These are phyloP conservation scores for Fonsecaea multimorphosa DNA, from an alignment of 2,329 filamentous ascomycete species.

Conservation along the genomic window DNA sequence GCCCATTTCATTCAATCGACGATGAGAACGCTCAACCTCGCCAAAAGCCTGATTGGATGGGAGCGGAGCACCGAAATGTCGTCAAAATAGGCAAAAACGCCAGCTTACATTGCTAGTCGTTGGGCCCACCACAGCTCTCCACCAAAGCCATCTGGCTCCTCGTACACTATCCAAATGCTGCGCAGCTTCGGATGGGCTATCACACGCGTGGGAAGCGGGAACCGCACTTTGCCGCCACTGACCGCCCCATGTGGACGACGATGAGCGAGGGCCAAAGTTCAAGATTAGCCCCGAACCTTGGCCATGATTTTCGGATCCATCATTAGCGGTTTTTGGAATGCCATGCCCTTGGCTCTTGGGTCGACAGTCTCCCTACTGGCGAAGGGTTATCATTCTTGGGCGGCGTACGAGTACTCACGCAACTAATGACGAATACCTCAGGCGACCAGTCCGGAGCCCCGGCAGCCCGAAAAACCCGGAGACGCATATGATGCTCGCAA, in stretches of 20 bases:
- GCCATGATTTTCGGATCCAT: constrained; percentile 15
- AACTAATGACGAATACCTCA: neutral
- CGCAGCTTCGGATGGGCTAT: neutral
- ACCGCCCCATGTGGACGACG: neutral
- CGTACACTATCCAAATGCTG: neutral
- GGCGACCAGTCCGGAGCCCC: neutral
- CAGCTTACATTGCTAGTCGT: neutral
- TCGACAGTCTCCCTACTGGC: neutral
- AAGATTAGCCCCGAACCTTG: constrained; percentile 14
- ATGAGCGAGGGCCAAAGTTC: constrained; percentile 8
- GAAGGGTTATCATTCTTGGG: neutral
- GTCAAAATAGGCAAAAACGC: constrained; percentile 28
- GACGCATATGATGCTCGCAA: neutral
- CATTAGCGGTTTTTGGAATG: neutral
- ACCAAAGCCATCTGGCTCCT: neutral
- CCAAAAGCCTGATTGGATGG: neutral
- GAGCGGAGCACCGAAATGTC: constrained; percentile 14
- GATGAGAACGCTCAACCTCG: neutral
- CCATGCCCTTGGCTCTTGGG: neutral
- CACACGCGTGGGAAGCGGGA: constrained; percentile 19
- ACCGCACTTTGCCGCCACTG: neutral
- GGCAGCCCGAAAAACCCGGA: neutral
- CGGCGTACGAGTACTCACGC: neutral
- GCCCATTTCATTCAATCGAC: constrained; percentile 2
- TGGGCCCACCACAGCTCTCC: neutral